Evolutionary conservation across 2,329 filamentous ascomycete species (phyloP).

Genomic region (Neurospora sp.): DNA sequence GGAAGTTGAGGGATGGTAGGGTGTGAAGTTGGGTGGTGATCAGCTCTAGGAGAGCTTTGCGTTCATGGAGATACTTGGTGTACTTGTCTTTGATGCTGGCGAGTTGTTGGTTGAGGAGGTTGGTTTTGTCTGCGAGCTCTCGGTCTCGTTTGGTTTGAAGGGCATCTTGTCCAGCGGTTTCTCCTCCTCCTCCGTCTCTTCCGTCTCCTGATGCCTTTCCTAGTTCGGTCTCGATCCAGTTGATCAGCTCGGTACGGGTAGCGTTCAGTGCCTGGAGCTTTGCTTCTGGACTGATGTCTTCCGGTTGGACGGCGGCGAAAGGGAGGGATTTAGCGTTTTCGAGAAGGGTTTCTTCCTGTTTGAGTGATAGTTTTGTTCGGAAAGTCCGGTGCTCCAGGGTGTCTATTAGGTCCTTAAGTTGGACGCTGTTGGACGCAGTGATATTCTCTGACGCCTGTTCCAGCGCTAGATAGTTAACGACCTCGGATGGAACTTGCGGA

Average conservation of each 20-base stretch:
- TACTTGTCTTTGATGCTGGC: slow-evolving; percentile 45
- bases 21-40: slow-evolving; percentile 17
- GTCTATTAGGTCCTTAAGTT: slow-evolving; percentile 38
- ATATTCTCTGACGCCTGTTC: slow-evolving; percentile 21
- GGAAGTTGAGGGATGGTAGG: not conserved
- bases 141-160: slow-evolving; percentile 7
- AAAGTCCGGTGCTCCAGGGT: slow-evolving; percentile 50
- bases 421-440: slow-evolving; percentile 23
- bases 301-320: slow-evolving; percentile 24
- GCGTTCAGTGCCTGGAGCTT: slow-evolving; percentile 44
- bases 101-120: slow-evolving; percentile 31
- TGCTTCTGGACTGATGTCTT: slow-evolving; percentile 24
- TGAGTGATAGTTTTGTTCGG: slow-evolving; percentile 46
- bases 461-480: slow-evolving; percentile 39
- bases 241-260: slow-evolving; percentile 51
- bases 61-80: slow-evolving; percentile 37
- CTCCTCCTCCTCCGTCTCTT: slow-evolving; percentile 18
- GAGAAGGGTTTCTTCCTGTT: slow-evolving; percentile 46
- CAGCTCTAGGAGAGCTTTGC: slow-evolving; percentile 37
- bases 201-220: slow-evolving; percentile 36
- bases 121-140: slow-evolving; percentile 8
- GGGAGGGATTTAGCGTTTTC: slow-evolving; percentile 34
- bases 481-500: slow-evolving; percentile 41
- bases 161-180: slow-evolving; percentile 14
- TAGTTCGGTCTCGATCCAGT: slow-evolving; percentile 56